Percentiles rank a stretch among this genome's conserved stretches.
phyloP scores from a whole-genome alignment of 106 monocot genomes.

The Xerophyta viscosa region DNA sequence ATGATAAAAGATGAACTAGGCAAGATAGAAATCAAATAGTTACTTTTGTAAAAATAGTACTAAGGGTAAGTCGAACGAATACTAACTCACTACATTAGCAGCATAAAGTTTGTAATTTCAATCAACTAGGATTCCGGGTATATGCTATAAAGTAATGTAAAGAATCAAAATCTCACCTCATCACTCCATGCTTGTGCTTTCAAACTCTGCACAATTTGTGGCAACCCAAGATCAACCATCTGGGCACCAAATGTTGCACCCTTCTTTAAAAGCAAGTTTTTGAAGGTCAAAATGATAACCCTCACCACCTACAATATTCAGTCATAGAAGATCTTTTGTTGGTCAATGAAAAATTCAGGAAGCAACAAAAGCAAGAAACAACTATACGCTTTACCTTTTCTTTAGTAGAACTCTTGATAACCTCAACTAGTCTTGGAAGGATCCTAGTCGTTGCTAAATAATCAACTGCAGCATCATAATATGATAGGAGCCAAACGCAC shows the following conservation, averaged over 20 bases:
- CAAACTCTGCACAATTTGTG: constrained; percentile 78
- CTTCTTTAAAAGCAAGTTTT: constrained; percentile 69
- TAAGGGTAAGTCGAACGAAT: too few relatives aligned
- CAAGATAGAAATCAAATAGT: too few relatives aligned
- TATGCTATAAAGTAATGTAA: too few relatives aligned
- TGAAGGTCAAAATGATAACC: constrained; percentile 79
- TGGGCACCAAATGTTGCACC: constrained; percentile 89
- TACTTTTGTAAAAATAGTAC: too few relatives aligned
- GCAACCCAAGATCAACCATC: constrained; percentile 92
- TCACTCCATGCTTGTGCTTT: constrained; percentile 97
- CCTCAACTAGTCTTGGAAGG: constrained; percentile 75
- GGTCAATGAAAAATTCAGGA: too few relatives aligned
- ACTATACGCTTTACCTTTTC: constrained; percentile 51
- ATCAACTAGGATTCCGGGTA: too few relatives aligned
- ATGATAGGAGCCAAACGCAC: constrained; percentile 94
- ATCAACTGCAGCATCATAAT: constrained; percentile 86
- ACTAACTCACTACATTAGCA: too few relatives aligned
- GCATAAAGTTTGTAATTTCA: too few relatives aligned
- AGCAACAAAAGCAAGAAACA: neutral
- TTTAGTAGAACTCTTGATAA: constrained; percentile 91
- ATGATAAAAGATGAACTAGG: too few relatives aligned
- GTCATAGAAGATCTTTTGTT: too few relatives aligned
- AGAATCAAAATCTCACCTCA: constrained; percentile 52
- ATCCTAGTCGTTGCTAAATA: constrained; percentile 70
- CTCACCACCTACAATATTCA: constrained; percentile 73